These are phyloP conservation scores for Claviceps sp. DNA, from an alignment of 2,329 filamentous ascomycete genomes.

Conservation along the genomic window DNA sequence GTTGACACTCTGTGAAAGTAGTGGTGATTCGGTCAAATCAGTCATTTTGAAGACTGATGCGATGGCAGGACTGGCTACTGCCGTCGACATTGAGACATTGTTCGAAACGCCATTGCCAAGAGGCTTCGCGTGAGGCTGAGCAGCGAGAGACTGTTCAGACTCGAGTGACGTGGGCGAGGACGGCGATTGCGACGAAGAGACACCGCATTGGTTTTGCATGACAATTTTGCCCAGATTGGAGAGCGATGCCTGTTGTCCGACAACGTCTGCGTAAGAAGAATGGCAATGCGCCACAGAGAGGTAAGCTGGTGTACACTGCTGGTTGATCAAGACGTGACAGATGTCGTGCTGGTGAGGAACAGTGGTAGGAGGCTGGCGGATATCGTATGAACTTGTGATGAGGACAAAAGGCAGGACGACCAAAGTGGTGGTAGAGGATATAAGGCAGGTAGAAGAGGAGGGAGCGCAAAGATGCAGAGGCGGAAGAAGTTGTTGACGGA, in stretches of 20 bases:
- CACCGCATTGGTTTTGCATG: slow-evolving; percentile 29
- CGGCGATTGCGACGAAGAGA: slow-evolving; percentile 16
- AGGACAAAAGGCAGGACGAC: neutral
- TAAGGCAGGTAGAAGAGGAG: slow-evolving; percentile 1
- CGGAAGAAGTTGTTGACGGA: neutral
- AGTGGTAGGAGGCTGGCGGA: neutral
- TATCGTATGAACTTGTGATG: neutral
- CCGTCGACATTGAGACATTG: slow-evolving; percentile 9
- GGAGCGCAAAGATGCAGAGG: neutral
- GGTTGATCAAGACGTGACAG: slow-evolving; percentile 4
- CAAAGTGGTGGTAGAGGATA: neutral
- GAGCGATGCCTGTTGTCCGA: slow-evolving; percentile 25
- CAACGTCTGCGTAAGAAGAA: slow-evolving; percentile 14
- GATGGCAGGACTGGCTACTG: slow-evolving; percentile 22
- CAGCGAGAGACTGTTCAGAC: slow-evolving; percentile 20
- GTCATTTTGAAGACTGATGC: slow-evolving; percentile 28
- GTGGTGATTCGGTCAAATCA: slow-evolving; percentile 38
- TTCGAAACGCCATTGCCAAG: slow-evolving; percentile 17
- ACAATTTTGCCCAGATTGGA: slow-evolving; percentile 30
- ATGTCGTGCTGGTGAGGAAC: slow-evolving; percentile 3
- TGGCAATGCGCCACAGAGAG: slow-evolving; percentile 4
- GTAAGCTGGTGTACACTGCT: slow-evolving; percentile 8
- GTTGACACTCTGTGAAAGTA: slow-evolving; percentile 41
- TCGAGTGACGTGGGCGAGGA: slow-evolving; percentile 17
- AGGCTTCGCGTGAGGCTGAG: slow-evolving; percentile 19